Evolutionary conservation across 306 rosid species (phyloP).

Genomic region (Pterocarpus santalinus): DNA sequence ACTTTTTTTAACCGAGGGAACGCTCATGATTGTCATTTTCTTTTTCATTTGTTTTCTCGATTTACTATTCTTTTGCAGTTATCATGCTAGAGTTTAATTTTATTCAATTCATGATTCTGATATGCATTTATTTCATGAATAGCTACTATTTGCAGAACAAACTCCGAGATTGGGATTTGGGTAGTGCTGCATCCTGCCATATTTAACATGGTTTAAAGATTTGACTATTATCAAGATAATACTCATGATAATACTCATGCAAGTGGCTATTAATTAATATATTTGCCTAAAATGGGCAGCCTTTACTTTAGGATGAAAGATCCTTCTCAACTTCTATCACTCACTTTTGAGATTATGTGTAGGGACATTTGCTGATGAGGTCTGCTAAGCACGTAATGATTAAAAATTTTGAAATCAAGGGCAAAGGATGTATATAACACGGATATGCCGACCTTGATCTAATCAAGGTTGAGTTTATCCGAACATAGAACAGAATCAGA

Average conservation of each 20-base stretch:
- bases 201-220: neutral
- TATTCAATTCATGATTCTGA: no score
- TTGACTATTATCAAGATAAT: neutral
- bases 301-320: conserved; percentile 25
- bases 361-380: conserved; percentile 19
- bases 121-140: no score
- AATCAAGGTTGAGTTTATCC: conserved; percentile 52
- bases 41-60: neutral
- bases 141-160: no score
- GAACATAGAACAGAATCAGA: conserved; percentile 22
- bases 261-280: neutral
- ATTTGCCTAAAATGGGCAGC: neutral
- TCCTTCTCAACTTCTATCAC: conserved; percentile 37
- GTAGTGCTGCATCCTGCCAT: neutral
- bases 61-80: neutral
- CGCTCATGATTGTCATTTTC: no score
- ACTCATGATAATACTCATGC: neutral
- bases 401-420: conserved; percentile 47
- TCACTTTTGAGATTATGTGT: conserved; percentile 15
- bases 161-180: neutral
- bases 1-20: no score
- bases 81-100: neutral
- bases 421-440: conserved; percentile 49
- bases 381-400: conserved; percentile 53
- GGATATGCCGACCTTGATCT: conserved; percentile 31